These are phyloP conservation scores for Scutellaria barbata DNA, from an alignment of 257 asterid species.

Conservation along the genomic window DNA sequence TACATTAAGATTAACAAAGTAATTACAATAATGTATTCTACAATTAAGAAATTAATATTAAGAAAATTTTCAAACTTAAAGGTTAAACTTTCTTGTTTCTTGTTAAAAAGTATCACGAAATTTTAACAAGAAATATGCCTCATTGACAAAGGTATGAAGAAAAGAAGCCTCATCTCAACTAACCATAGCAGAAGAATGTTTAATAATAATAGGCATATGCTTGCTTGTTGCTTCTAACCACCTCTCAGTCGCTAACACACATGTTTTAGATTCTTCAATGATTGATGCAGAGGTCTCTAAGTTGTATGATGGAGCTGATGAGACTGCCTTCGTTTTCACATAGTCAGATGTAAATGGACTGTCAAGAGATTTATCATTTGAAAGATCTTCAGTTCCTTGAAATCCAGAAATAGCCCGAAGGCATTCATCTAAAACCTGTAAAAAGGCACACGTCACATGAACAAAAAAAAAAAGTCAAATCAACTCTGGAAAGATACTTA, in stretches of 20 bases:
- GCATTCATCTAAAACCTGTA: constrained; percentile 90
- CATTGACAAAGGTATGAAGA: constrained; percentile 17
- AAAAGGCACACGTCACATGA: constrained; percentile 32
- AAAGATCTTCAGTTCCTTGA: constrained; percentile 92
- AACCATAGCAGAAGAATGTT: constrained; percentile 86
- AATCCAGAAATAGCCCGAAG: constrained; percentile 96
- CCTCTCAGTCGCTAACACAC: constrained; percentile 60
- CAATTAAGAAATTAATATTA: neutral
- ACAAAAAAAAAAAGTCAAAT: constrained; percentile 8
- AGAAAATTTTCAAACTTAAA: constrained; percentile 4
- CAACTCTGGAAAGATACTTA: constrained; percentile 18
- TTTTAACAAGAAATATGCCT: constrained; percentile 7
- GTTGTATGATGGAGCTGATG: constrained; percentile 85
- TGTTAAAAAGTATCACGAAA: neutral
- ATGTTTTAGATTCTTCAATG: constrained; percentile 49
- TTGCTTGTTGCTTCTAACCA: constrained; percentile 80
- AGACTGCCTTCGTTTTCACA: constrained; percentile 75
- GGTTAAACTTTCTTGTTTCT: neutral
- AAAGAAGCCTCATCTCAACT: constrained; percentile 37
- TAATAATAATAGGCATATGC: constrained; percentile 74
- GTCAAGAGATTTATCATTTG: constrained; percentile 72
- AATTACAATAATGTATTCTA: constrained; percentile 1
- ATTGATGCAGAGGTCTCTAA: constrained; percentile 50
- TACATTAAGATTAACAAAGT: neutral
- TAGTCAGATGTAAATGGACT: constrained; percentile 88